Evolutionary conservation across 2,329 filamentous ascomycete genomes (phyloP).

Genomic region (Fusarium sp.): DNA sequence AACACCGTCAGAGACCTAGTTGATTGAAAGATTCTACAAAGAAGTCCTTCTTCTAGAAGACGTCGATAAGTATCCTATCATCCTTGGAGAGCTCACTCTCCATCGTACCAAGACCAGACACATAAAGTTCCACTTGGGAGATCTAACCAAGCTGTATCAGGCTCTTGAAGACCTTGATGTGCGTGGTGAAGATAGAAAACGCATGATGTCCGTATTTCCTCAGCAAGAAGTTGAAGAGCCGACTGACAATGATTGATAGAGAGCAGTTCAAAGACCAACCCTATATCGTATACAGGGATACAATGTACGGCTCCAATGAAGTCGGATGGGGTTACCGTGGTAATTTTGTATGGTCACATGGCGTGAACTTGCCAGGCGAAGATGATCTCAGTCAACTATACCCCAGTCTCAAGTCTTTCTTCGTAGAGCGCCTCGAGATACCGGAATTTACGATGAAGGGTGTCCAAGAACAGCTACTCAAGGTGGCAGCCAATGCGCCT

Average conservation of each 20-base stretch:
- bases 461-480: too few relatives aligned
- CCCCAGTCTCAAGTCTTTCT: too few relatives aligned
- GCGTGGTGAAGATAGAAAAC: not conserved
- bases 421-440: too few relatives aligned
- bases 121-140: too few relatives aligned
- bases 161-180: not conserved
- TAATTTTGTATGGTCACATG: too few relatives aligned
- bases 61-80: not conserved
- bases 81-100: not conserved
- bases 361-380: too few relatives aligned
- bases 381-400: too few relatives aligned
- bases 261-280: not conserved
- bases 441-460: too few relatives aligned
- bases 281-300: too few relatives aligned
- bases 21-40: not conserved
- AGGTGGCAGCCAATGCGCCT: too few relatives aligned
- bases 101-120: not conserved
- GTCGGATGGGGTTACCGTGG: too few relatives aligned
- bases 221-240: rapidly evolving
- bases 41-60: not conserved
- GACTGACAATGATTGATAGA: rapidly evolving
- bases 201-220: not conserved
- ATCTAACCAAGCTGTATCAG: not conserved
- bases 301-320: too few relatives aligned
- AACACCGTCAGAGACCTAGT: not conserved